Conservation (phyloP, 331 rosid species). For the Rosa hybrid region DNA sequence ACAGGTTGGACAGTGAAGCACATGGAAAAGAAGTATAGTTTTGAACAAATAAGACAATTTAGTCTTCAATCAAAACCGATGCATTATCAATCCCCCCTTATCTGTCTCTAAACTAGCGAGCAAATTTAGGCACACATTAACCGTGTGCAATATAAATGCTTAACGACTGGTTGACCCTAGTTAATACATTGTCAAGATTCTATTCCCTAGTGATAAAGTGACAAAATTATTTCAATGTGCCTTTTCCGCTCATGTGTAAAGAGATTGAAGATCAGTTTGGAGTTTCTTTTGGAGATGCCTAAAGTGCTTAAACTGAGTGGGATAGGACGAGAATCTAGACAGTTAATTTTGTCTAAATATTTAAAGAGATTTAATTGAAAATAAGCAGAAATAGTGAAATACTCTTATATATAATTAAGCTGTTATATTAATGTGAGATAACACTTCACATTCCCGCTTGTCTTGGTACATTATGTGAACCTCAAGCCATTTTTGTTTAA, state of each 20-base stretch:
- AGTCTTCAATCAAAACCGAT: background rate
- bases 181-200: background rate
- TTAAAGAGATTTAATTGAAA: too few relatives aligned
- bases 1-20: background rate
- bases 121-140: background rate
- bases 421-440: background rate
- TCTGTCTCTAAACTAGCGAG: background rate
- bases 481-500: background rate
- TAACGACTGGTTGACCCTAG: background rate
- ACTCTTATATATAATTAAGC: background rate
- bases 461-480: background rate
- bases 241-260: background rate
- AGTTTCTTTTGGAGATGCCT: background rate
- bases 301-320: background rate
- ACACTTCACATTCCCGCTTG: background rate
- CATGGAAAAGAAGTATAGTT: background rate
- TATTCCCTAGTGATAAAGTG: background rate
- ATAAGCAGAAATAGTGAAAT: too few relatives aligned
- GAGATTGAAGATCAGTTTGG: background rate
- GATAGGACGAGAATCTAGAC: too few relatives aligned
- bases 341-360: too few relatives aligned
- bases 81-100: background rate
- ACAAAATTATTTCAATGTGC: background rate
- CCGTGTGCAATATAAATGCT: background rate
- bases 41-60: background rate